Conservation (phyloP, 73 alveolate species). For the Paramecium tetraurelia region DNA sequence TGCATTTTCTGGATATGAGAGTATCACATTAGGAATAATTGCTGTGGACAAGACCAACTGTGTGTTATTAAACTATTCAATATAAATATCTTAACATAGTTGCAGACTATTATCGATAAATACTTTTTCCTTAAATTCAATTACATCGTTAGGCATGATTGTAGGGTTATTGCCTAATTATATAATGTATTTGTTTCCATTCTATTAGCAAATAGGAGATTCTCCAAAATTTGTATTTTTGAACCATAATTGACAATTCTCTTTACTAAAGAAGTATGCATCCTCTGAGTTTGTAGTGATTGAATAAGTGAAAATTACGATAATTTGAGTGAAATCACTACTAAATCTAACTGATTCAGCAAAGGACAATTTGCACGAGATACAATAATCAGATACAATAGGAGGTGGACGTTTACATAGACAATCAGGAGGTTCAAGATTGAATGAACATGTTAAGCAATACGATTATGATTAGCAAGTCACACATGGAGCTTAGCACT, state of each 20-base stretch:
- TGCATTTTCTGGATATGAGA: not conserved
- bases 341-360: not conserved
- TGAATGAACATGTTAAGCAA: not conserved
- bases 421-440: not conserved
- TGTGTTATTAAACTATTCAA: not conserved
- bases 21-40: not conserved
- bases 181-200: not conserved
- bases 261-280: not conserved
- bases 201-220: not conserved
- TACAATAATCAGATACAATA: not conserved
- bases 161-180: not conserved
- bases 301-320: not conserved
- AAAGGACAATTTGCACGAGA: not conserved
- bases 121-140: not conserved
- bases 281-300: not conserved
- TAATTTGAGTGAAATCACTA: not conserved
- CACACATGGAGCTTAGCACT: not conserved
- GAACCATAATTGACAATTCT: not conserved
- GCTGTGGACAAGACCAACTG: not conserved
- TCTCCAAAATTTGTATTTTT: not conserved
- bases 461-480: not conserved
- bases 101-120: not conserved
- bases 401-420: not conserved
- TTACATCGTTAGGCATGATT: not conserved
- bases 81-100: not conserved